Base-by-base conservation (phyloP, 1,284 basidiomycete species). In the Irpex rosettiformis region DNA sequence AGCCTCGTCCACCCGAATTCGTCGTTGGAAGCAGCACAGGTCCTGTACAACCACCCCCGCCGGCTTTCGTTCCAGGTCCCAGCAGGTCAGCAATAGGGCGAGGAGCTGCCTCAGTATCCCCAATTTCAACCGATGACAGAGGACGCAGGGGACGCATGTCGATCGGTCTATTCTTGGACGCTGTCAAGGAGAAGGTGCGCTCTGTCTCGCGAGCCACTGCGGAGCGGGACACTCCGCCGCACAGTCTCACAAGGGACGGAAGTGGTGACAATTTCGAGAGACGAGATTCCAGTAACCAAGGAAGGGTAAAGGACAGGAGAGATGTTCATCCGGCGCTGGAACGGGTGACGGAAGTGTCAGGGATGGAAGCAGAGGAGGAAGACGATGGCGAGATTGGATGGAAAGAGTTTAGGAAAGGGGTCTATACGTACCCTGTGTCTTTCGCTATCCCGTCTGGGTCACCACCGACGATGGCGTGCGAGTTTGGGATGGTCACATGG, bases 341-440 rank as follows among this genome's bases (percentile, higher is more conserved):
- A 47, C 61, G 65, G 64, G 61, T 82, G 30, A 73, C 71, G 24
- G 76, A 73, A 62, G 73, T 72, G 7, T 63, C 77, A 29, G 77
- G 73, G 53, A 65, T 71, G 21, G 79, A 80, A 8, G 67, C 67
- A 49, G 80, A 81, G 22, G 80, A 84, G 37, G 69, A 73, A 42
- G 78, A 79, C 69, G 74, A 75, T 24, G 69, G 65, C n/a, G 76
- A 79, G 56, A 73, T 84, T 62, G 85, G 86, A 10, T 98, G 94
- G 91, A 91, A 90, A 66, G 90, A 97, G 72, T 96, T 98, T 73
- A 86, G 89, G 64, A 89, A 91, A 77, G 94, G 94, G 91, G 89
- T 86, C 4, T 98, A 98, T 72, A 94, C 90, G 45, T 99, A 95
- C 72, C 95, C 96, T 1, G 92, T 99, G 67, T 92, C 91, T 18